phyloP scores from a whole-genome alignment of 768 basidiomycete species.

The Russula dissimulans region DNA sequence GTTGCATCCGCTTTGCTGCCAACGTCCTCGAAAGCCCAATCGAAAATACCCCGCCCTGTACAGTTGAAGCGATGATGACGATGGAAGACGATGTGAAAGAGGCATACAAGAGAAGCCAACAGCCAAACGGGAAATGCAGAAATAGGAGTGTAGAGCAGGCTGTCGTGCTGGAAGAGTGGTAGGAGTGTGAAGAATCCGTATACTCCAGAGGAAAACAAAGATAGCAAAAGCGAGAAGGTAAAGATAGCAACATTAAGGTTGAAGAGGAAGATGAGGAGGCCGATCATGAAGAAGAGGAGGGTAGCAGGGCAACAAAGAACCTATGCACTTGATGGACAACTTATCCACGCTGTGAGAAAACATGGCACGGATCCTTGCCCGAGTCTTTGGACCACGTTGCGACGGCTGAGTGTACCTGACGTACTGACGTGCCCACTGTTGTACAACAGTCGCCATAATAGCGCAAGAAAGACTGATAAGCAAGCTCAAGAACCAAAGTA shows the following conservation, averaged over 20 bases:
- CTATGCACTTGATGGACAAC: background rate
- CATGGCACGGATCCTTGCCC: background rate
- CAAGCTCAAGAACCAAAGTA: conserved; percentile 7
- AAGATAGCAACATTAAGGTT: conserved; percentile 3
- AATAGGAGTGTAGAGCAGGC: background rate
- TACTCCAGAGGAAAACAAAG: background rate
- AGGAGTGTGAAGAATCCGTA: background rate
- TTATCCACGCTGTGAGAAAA: conserved; percentile 1
- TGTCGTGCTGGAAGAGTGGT: background rate
- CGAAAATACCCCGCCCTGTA: background rate
- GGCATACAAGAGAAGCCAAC: too few relatives aligned
- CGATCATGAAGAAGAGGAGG: conserved; percentile 3
- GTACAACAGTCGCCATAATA: conserved; percentile 7
- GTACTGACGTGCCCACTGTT: conserved; percentile 9
- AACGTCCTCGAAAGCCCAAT: background rate
- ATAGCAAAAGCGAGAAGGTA: background rate
- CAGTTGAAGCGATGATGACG: background rate
- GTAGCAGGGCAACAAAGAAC: background rate
- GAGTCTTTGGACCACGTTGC: background rate
- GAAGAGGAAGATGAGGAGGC: conserved; percentile 1
- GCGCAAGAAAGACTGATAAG: conserved; percentile 1
- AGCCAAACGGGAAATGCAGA: background rate
- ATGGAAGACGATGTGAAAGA: too few relatives aligned
- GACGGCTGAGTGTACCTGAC: background rate
- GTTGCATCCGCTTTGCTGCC: background rate